Evolutionary conservation across 2,329 filamentous ascomycete genomes (phyloP).

Genomic region (Apiospora hydei): DNA sequence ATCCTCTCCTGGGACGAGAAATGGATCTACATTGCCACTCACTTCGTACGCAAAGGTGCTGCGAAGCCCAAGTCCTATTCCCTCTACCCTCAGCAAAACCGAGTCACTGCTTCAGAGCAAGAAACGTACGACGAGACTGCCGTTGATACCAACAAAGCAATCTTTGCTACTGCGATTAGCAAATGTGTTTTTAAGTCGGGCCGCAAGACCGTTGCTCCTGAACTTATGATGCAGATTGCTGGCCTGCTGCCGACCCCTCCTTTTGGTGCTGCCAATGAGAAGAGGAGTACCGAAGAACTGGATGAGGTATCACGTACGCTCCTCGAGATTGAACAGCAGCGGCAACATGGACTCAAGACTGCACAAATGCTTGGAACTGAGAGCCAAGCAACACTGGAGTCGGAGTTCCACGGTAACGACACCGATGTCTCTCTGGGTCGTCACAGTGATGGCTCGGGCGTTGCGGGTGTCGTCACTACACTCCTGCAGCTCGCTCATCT

Average conservation of each 20-base stretch:
- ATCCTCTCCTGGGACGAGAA: constrained; percentile 64
- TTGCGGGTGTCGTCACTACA: constrained; percentile 44
- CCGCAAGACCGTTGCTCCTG: constrained; percentile 70
- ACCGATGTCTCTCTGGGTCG: constrained; percentile 45
- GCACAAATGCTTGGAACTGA: constrained; percentile 39
- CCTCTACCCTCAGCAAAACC: constrained; percentile 42
- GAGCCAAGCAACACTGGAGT: constrained; percentile 41
- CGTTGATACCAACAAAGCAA: constrained; percentile 32
- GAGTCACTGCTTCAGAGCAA: neutral
- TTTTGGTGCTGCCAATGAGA: neutral
- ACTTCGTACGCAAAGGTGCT: constrained; percentile 54
- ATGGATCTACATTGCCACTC: constrained; percentile 62
- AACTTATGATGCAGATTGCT: constrained; percentile 64
- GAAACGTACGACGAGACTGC: neutral
- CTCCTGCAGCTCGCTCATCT: constrained; percentile 43
- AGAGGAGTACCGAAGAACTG: constrained; percentile 28
- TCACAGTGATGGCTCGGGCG: constrained; percentile 45
- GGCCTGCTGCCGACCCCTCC: constrained; percentile 60
- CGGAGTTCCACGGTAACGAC: constrained; percentile 39
- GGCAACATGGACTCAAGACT: constrained; percentile 43
- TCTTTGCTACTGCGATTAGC: constrained; percentile 60
- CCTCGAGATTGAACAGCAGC: constrained; percentile 43
- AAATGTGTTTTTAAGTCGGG: constrained; percentile 69
- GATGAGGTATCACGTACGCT: constrained; percentile 33
- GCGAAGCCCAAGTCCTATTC: constrained; percentile 42